Evolutionary conservation across 768 basidiomycete species (phyloP).

Genomic region (Lepiota subincarnata): DNA sequence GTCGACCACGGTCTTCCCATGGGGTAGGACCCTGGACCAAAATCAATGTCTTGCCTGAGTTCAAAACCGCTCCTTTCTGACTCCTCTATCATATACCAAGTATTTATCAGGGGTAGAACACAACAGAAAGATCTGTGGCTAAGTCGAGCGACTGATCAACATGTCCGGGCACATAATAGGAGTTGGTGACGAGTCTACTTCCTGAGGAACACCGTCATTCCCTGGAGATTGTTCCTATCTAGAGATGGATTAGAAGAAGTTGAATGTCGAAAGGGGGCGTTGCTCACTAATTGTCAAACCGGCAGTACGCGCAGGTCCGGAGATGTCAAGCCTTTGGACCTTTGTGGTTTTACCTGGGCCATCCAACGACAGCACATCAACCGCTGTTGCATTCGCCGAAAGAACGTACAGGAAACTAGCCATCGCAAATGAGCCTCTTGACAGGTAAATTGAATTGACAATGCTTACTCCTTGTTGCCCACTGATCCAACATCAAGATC

Average conservation of each 20-base stretch:
- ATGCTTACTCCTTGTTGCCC: conserved; percentile 31
- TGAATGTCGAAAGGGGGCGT: neutral
- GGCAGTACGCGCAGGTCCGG: conserved; percentile 10
- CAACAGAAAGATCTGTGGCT: too few relatives aligned
- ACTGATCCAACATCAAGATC: conserved; percentile 38
- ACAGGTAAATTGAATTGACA: neutral
- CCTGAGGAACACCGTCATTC: conserved; percentile 29
- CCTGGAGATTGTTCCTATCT: conserved; percentile 32
- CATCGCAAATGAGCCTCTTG: neutral
- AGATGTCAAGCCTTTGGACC: conserved; percentile 18
- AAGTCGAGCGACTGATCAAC: too few relatives aligned
- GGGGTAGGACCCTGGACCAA: too few relatives aligned
- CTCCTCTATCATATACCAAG: too few relatives aligned
- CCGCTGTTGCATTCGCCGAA: too few relatives aligned
- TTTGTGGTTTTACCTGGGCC: conserved; percentile 19
- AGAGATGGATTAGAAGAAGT: neutral
- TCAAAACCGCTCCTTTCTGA: too few relatives aligned
- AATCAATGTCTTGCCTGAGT: too few relatives aligned
- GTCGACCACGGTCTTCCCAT: too few relatives aligned
- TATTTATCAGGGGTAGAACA: too few relatives aligned
- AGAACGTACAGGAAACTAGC: conserved; percentile 6
- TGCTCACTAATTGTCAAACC: conserved; percentile 33
- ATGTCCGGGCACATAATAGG: neutral
- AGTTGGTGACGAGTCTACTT: conserved; percentile 6
- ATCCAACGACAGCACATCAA: too few relatives aligned